Evolutionary conservation across 495 filamentous ascomycete species (phyloP).

Genomic region (Amphirosellinia nigrospora): DNA sequence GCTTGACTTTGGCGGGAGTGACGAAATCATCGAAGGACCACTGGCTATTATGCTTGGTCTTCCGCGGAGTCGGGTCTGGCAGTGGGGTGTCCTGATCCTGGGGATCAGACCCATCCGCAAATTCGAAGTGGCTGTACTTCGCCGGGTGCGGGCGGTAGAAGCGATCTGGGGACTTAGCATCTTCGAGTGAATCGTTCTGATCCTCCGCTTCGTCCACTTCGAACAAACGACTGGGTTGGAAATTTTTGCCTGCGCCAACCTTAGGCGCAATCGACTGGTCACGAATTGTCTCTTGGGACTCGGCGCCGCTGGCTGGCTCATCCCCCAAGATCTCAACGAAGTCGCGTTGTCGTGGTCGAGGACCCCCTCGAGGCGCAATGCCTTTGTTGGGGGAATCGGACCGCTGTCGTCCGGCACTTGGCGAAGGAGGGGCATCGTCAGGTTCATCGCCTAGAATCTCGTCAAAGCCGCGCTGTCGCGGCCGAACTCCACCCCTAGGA

Average conservation of each 20-base stretch:
- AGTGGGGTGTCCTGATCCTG: conserved; percentile 42
- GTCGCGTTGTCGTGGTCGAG: conserved; percentile 50
- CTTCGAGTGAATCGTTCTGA: conserved; percentile 46
- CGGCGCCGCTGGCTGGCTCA: conserved; percentile 35
- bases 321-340: conserved; percentile 56
- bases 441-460: conserved; percentile 56
- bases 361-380: conserved; percentile 54
- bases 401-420: conserved; percentile 53
- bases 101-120: conserved; percentile 66
- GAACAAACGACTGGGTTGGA: conserved; percentile 72
- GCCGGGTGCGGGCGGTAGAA: conserved; percentile 68
- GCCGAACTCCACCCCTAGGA: conserved; percentile 55
- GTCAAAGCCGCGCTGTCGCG: conserved; percentile 58
- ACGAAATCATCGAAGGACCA: conserved; percentile 89
- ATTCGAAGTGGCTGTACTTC: conserved; percentile 88
- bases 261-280: conserved; percentile 59
- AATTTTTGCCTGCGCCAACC: conserved; percentile 72
- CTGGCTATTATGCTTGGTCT: conserved; percentile 68
- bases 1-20: conserved; percentile 73
- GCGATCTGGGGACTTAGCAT: conserved; percentile 45
- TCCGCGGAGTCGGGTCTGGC: conserved; percentile 47
- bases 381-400: conserved; percentile 42
- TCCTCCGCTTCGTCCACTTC: conserved; percentile 59
- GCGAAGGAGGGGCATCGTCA: conserved; percentile 47
- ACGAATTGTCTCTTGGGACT: conserved; percentile 7